Evolutionary conservation across 1,139 yeast species (phyloP).

Genomic region (Yamadazyma blattariae): DNA sequence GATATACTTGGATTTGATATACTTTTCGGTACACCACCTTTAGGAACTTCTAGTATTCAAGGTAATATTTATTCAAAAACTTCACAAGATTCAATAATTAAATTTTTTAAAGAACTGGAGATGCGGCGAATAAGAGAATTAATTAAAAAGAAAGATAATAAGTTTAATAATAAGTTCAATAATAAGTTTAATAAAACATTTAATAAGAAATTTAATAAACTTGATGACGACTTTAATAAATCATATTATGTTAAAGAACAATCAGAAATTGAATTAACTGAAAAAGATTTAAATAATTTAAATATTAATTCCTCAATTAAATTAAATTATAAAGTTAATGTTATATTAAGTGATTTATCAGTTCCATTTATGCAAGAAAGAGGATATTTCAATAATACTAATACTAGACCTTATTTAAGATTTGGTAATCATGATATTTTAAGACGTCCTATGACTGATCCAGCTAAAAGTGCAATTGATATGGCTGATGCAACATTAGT

Average conservation of each 20-base stretch:
- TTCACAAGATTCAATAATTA: slow-evolving; percentile 60
- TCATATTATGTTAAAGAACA: slow-evolving; percentile 31
- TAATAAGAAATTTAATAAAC: too few species aligned
- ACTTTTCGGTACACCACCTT: slow-evolving; percentile 73
- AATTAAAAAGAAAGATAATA: background rate
- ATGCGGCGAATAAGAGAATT: slow-evolving; percentile 12
- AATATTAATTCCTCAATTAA: background rate
- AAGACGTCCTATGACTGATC: slow-evolving; percentile 23
- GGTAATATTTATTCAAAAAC: slow-evolving; percentile 75
- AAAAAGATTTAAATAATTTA: slow-evolving; percentile 6
- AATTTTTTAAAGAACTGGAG: slow-evolving; percentile 50
- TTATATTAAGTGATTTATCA: slow-evolving; percentile 85
- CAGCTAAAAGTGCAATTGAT: slow-evolving; percentile 44
- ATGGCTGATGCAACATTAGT: slow-evolving; percentile 88
- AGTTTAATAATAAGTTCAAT: background rate
- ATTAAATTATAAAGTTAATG: slow-evolving; percentile 36
- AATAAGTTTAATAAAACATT: too few species aligned
- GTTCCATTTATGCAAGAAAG: slow-evolving; percentile 65
- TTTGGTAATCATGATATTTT: slow-evolving; percentile 24
- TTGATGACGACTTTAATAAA: slow-evolving; percentile 11
- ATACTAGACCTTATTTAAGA: slow-evolving; percentile 64
- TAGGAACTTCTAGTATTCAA: slow-evolving; percentile 76
- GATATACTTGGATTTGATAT: slow-evolving; percentile 83
- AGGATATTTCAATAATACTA: slow-evolving; percentile 70
- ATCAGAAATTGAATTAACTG: slow-evolving; percentile 19